Evolutionary conservation across 345 rosid species (phyloP), one percentile per base, ranked within the genome.

Genomic region (Aquilaria malaccensis): DNA sequence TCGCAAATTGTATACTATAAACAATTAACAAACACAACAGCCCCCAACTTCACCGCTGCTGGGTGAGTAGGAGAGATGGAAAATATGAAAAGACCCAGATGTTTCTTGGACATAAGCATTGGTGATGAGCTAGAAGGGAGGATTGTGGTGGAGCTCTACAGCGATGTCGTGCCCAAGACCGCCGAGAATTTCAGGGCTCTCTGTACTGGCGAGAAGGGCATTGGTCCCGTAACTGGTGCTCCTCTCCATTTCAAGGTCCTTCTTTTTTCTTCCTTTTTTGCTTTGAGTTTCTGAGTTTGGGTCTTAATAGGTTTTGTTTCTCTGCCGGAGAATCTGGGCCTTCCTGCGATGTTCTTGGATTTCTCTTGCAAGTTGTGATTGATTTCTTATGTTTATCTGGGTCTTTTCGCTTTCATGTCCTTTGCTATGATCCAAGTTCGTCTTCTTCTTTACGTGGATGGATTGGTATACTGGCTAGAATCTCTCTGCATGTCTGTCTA

Each of bases 101-200:
- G 97, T 56, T 94, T 67, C 75, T 69, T 94, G 79, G 96, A 94
- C 79, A 77, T 94, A 14, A 79, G 89, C 79, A 85, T 90, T 50
- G 97, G 96, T 7, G 96, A 86, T 5, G 97, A 94, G 75, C 80
- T 91, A 6, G 97, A 90, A 72, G 99, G 99, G 12, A 83, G 99
- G 77, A 81, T 91, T 13, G 79, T 91, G 32, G 82, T 83, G 56
- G 96, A 91, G 81, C 95, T 94, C 51, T 85, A 62, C 83, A 72
- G 72, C 66, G 97, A 94, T 69, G 82, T 91, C 47, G 93, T 88
- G 31, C 99, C 96, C 32, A 85, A 70, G 68, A 94, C 99, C 29
- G 95, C 95, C 2, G 89, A 85, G 71, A 94, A 94, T 77, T 94
- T 94, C 77, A 77, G 99, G 62, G 86, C 95, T 45, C 93, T 94